Conservation (phyloP, 202 grass and related monocot species). For the Eragrostis tef region DNA sequence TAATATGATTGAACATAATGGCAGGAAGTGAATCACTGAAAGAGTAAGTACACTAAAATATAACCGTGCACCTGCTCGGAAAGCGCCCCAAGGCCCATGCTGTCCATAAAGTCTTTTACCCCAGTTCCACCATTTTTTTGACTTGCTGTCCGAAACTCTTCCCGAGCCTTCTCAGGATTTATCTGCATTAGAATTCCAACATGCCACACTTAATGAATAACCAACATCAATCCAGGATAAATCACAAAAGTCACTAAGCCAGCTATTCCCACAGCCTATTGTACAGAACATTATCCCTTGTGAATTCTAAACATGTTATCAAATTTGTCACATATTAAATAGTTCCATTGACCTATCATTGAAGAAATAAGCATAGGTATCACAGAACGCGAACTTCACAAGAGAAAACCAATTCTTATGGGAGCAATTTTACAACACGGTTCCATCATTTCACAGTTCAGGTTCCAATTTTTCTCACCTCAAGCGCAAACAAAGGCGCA, state of each 20-base stretch:
- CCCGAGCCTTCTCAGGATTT: conserved; percentile 88
- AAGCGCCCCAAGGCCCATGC: conserved; percentile 90
- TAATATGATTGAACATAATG: neutral
- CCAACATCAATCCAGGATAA: neutral
- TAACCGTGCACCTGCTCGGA: conserved; percentile 65
- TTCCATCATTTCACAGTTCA: neutral
- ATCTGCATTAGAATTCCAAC: conserved; percentile 56
- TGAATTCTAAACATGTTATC: neutral
- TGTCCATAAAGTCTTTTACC: conserved; percentile 97
- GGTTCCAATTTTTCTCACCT: conserved; percentile 58
- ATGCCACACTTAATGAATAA: neutral
- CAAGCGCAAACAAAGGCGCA: conserved; percentile 77
- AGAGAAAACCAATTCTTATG: neutral
- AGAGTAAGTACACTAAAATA: conserved; percentile 13
- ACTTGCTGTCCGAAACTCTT: conserved; percentile 75
- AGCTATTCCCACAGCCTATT: neutral
- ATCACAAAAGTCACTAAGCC: neutral
- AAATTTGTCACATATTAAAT: neutral
- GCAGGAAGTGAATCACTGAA: neutral
- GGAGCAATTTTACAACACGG: neutral
- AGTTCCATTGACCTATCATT: neutral
- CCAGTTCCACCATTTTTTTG: conserved; percentile 81
- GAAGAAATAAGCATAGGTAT: neutral
- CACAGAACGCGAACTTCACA: neutral
- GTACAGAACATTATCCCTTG: neutral